A percentile compares a stretch with the other conserved stretches of the same genome.
phyloP scores from a whole-genome alignment of 2,329 filamentous ascomycete species.

The Hypoxylon sp. region DNA sequence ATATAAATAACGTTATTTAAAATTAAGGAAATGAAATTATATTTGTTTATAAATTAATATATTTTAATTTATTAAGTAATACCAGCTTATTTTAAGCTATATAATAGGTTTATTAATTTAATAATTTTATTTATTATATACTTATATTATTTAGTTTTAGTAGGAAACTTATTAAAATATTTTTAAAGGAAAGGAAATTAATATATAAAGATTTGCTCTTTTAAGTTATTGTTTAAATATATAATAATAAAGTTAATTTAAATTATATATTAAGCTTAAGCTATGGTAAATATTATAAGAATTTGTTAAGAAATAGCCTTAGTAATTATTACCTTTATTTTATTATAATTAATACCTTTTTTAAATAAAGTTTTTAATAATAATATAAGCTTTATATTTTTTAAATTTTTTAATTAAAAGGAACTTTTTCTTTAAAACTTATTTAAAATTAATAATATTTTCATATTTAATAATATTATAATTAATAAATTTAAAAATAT shows the following conservation, averaged over 20 bases:
- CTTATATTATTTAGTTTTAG: neutral
- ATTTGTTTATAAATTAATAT: neutral
- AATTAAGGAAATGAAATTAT: neutral
- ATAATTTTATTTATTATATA: neutral
- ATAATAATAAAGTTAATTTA: no score
- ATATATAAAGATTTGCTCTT: no score
- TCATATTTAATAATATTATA: neutral
- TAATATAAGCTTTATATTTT: neutral
- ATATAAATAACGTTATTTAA: no score
- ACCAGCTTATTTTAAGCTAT: neutral
- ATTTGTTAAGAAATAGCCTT: no score
- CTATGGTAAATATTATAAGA: no score
- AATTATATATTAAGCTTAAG: no score
- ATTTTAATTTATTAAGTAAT: neutral
- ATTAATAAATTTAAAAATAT: neutral
- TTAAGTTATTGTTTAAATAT: no score
- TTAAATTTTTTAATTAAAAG: neutral
- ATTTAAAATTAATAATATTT: no score
- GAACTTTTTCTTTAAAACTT: neutral
- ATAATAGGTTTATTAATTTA: neutral
- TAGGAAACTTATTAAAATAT: neutral
- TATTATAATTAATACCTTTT: neutral
- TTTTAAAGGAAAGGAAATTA: neutral
- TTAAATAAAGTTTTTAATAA: neutral
- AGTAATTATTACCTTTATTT: no score